Conservation (phyloP, 441 rosid genomes). For the Populus tomentosa region DNA sequence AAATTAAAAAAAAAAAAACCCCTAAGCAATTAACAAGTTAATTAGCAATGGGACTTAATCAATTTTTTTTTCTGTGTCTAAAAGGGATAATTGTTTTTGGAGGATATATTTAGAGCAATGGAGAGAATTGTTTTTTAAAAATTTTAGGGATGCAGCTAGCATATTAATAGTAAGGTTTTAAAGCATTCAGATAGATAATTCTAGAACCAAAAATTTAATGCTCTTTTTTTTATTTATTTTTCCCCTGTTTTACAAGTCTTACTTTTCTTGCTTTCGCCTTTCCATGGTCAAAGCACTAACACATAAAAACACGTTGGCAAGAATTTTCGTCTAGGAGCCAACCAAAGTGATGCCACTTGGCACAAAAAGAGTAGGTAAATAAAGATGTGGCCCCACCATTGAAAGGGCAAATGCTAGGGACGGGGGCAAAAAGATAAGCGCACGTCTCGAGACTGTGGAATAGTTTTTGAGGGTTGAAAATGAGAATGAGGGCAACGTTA, state of each 20-base stretch:
- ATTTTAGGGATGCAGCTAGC: not conserved
- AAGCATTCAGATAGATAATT: not conserved
- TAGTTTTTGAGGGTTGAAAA: too few relatives aligned
- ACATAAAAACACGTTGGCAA: slow-evolving; percentile 1
- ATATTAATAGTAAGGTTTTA: not conserved
- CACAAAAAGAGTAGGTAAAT: not conserved
- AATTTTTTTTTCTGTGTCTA: too few relatives aligned
- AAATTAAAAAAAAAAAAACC: not conserved
- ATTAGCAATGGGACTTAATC: too few relatives aligned
- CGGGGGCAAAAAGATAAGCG: not conserved
- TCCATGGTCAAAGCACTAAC: slow-evolving; percentile 6
- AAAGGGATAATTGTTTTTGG: not conserved
- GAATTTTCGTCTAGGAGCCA: not conserved
- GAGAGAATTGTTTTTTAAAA: too few relatives aligned
- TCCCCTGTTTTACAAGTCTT: not conserved
- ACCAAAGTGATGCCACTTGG: not conserved
- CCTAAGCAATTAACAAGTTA: not conserved
- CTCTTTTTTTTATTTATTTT: not conserved
- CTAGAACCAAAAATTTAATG: too few relatives aligned
- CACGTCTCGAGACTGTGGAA: too few relatives aligned
- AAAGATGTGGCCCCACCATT: not conserved
- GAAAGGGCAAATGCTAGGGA: not conserved
- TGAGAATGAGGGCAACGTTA: too few relatives aligned
- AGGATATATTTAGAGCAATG: too few relatives aligned
- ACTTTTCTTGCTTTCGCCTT: not conserved